Evolutionary conservation across 805 yeast species (phyloP).

Genomic region (Yarrowia sp.): DNA sequence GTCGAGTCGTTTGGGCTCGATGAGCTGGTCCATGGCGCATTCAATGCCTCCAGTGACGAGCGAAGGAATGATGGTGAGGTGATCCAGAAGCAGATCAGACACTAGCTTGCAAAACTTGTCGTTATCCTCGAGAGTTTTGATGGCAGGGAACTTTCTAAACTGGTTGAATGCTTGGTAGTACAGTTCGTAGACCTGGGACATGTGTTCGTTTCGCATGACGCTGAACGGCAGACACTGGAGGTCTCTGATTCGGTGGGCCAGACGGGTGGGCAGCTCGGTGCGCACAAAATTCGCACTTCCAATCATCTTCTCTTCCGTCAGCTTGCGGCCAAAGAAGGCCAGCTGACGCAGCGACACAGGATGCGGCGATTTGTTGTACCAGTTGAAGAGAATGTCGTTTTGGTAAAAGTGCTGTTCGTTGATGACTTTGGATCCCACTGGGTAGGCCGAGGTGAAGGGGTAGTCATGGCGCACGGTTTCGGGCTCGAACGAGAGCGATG

Average conservation of each 20-base stretch:
- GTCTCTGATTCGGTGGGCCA: slow-evolving; percentile 79
- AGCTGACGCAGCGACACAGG: slow-evolving; percentile 90
- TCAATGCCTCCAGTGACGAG: slow-evolving; percentile 93
- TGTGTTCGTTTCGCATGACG: slow-evolving; percentile 82
- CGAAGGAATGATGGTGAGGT: slow-evolving; percentile 82
- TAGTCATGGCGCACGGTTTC: slow-evolving; percentile 24
- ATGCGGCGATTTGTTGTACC: slow-evolving; percentile 73
- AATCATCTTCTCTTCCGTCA: slow-evolving; percentile 78
- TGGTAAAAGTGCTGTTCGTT: slow-evolving; percentile 86
- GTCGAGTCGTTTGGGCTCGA: slow-evolving; percentile 72
- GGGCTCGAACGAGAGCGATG: slow-evolving; percentile 35
- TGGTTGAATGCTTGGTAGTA: slow-evolving; percentile 88
- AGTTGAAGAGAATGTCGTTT: slow-evolving; percentile 68
- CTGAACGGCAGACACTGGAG: slow-evolving; percentile 84
- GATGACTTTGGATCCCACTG: slow-evolving; percentile 54
- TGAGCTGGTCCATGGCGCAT: slow-evolving; percentile 62
- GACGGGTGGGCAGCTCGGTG: slow-evolving; percentile 80
- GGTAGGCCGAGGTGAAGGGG: slow-evolving; percentile 44
- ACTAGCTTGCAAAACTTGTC: slow-evolving; percentile 71
- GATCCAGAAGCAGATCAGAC: slow-evolving; percentile 70
- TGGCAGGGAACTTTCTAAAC: slow-evolving; percentile 73
- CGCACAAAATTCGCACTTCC: slow-evolving; percentile 89
- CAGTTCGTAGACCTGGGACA: slow-evolving; percentile 86
- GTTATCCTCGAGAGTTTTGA: slow-evolving; percentile 76
- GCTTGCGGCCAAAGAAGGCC: slow-evolving; percentile 83